phyloP scores from a whole-genome alignment of 2,329 filamentous ascomycete species.

The Aspergillus proliferans region DNA sequence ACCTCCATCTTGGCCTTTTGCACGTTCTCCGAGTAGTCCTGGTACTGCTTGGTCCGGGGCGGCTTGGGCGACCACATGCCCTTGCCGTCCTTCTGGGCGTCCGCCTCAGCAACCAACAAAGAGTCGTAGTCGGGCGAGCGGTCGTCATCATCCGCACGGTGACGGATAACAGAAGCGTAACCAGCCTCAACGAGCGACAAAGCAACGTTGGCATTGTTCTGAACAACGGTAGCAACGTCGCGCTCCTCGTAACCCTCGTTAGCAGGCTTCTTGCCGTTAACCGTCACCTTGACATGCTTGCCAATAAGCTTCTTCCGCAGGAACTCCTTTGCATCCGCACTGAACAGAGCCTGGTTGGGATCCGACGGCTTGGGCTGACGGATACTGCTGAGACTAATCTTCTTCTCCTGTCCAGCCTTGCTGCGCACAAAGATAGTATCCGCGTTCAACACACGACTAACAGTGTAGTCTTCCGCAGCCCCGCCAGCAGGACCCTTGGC shows the following conservation, averaged over 20 bases:
- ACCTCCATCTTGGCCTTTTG: constrained; percentile 96
- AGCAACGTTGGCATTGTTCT: constrained; percentile 81
- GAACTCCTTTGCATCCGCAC: constrained; percentile 93
- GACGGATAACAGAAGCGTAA: constrained; percentile 88
- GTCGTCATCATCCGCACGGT: constrained; percentile 91
- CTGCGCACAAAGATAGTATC: constrained; percentile 83
- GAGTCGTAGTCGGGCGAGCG: constrained; percentile 86
- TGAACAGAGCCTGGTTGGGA: constrained; percentile 78
- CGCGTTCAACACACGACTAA: constrained; percentile 77
- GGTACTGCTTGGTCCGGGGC: constrained; percentile 72
- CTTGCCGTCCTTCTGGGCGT: constrained; percentile 78
- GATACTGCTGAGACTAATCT: constrained; percentile 86
- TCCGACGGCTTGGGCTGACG: constrained; percentile 87
- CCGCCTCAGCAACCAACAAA: constrained; percentile 39
- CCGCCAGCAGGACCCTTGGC: constrained; percentile 52
- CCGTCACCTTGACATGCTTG: constrained; percentile 83
- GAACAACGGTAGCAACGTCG: constrained; percentile 82
- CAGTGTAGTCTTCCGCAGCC: constrained; percentile 69
- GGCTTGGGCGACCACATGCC: constrained; percentile 93
- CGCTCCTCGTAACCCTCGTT: constrained; percentile 88
- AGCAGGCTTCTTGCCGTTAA: constrained; percentile 86
- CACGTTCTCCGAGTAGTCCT: constrained; percentile 83
- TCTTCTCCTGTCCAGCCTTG: constrained; percentile 79
- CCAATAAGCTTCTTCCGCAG: constrained; percentile 89
- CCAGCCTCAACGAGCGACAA: constrained; percentile 83